phyloP scores from a whole-genome alignment of 1,284 basidiomycete genomes.

The Laetiporus sulphureus region DNA sequence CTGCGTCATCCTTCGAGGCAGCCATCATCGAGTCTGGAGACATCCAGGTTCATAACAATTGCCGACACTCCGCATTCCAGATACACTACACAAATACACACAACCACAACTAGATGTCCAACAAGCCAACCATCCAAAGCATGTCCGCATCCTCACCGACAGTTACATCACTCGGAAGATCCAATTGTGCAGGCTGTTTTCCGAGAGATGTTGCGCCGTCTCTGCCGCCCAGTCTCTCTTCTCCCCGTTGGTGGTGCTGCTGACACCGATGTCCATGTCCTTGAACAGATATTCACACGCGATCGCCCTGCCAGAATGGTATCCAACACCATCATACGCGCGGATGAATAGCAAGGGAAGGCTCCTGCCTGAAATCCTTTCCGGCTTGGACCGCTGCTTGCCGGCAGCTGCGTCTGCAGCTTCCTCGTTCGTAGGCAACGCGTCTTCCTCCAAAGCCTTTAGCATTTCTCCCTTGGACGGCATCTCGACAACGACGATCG shows the following conservation, averaged over 20 bases:
- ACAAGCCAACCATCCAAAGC: too few species aligned
- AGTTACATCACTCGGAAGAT: constrained; percentile 64
- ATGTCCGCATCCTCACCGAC: constrained; percentile 1
- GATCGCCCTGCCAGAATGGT: constrained; percentile 79
- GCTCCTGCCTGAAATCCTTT: constrained; percentile 46
- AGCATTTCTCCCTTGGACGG: constrained; percentile 65
- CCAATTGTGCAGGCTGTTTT: constrained; percentile 57
- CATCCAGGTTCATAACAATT: too few species aligned
- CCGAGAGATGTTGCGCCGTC: constrained; percentile 58
- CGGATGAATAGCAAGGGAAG: constrained; percentile 71
- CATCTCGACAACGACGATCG: constrained; percentile 74
- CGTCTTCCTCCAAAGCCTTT: constrained; percentile 67
- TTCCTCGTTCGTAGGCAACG: constrained; percentile 35
- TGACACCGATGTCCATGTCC: constrained; percentile 43
- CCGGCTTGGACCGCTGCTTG: constrained; percentile 10
- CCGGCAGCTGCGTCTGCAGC: constrained; percentile 10
- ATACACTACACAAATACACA: too few species aligned
- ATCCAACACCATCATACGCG: constrained; percentile 70
- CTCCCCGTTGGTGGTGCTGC: constrained; percentile 13
- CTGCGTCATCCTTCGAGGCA: too few species aligned
- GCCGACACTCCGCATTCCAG: too few species aligned
- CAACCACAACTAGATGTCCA: too few species aligned
- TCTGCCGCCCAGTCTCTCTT: constrained; percentile 36
- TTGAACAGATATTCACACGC: constrained; percentile 78
- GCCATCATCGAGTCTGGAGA: too few species aligned